phyloP scores from a whole-genome alignment of 2,329 filamentous ascomycete genomes.

The Phialophora chinensis region DNA sequence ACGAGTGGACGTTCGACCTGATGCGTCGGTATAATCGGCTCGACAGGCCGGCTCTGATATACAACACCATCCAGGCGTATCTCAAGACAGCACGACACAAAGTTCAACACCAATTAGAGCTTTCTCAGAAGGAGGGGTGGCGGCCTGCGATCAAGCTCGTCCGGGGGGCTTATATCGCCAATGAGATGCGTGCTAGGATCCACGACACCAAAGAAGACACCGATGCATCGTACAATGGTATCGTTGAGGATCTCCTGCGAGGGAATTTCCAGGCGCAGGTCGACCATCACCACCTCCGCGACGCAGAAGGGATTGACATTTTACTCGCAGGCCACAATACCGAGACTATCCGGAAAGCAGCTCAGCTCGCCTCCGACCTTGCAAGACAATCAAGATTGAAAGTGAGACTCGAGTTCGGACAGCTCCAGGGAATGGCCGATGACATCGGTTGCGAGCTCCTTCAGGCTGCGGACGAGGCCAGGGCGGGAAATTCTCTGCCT shows the following conservation, averaged over 20 bases:
- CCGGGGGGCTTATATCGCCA: conserved; percentile 60
- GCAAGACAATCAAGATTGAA: conserved; percentile 52
- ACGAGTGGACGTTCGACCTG: conserved; percentile 59
- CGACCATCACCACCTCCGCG: conserved; percentile 37
- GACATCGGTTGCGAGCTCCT: conserved; percentile 73
- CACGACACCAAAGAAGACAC: conserved; percentile 56
- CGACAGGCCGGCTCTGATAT: conserved; percentile 50
- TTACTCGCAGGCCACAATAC: conserved; percentile 67
- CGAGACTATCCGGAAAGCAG: conserved; percentile 59
- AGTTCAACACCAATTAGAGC: conserved; percentile 53
- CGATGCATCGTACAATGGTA: conserved; percentile 61
- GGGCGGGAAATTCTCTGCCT: conserved; percentile 38
- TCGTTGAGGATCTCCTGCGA: conserved; percentile 60
- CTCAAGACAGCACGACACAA: conserved; percentile 56
- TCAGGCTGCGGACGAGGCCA: conserved; percentile 41
- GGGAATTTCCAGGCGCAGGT: conserved; percentile 47
- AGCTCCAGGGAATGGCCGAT: conserved; percentile 95
- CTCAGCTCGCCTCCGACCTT: conserved; percentile 53
- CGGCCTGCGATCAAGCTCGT: conserved; percentile 60
- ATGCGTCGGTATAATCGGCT: conserved; percentile 59
- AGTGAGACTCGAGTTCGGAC: conserved; percentile 68
- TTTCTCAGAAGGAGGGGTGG: conserved; percentile 56
- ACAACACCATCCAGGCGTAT: conserved; percentile 61
- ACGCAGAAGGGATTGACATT: conserved; percentile 55
- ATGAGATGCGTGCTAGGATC: conserved; percentile 53